Percentiles rank a stretch among this genome's conserved stretches.
Evolutionary conservation across 345 rosid genomes (phyloP).

Genomic region (Linum usitatissimum): DNA sequence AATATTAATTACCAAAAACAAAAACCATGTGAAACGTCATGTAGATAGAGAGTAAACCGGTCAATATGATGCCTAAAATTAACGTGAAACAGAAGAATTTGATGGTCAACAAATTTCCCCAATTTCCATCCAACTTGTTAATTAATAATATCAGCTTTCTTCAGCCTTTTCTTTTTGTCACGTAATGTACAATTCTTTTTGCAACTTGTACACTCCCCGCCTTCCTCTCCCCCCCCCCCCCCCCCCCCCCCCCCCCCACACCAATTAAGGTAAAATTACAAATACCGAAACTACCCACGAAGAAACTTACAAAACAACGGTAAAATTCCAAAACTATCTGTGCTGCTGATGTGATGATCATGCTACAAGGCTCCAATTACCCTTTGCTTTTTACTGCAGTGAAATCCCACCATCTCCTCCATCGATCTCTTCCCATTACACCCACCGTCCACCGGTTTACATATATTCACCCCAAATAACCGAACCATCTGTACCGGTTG

Average conservation of each 20-base stretch:
- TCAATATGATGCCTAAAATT: too few species aligned
- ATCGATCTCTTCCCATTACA: constrained; percentile 40
- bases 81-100: too few species aligned
- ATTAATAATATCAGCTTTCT: constrained; percentile 26
- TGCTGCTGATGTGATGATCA: neutral
- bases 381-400: constrained; percentile 63
- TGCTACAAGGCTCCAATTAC: constrained; percentile 59
- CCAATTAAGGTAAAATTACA: too few species aligned
- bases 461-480: constrained; percentile 17
- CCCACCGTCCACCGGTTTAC: constrained; percentile 32
- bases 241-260: neutral
- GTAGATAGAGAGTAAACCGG: too few species aligned
- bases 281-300: neutral
- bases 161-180: constrained; percentile 20
- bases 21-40: too few species aligned
- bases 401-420: constrained; percentile 42
- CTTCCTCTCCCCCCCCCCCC: neutral
- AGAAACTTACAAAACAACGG: neutral
- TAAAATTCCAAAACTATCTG: neutral
- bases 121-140: too few species aligned
- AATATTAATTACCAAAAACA: too few species aligned
- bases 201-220: constrained; percentile 27
- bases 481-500: constrained; percentile 2
- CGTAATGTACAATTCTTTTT: constrained; percentile 37
- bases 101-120: neutral